Base-by-base conservation (phyloP, 2,329 filamentous ascomycete species). In the Alternaria gaisen region DNA sequence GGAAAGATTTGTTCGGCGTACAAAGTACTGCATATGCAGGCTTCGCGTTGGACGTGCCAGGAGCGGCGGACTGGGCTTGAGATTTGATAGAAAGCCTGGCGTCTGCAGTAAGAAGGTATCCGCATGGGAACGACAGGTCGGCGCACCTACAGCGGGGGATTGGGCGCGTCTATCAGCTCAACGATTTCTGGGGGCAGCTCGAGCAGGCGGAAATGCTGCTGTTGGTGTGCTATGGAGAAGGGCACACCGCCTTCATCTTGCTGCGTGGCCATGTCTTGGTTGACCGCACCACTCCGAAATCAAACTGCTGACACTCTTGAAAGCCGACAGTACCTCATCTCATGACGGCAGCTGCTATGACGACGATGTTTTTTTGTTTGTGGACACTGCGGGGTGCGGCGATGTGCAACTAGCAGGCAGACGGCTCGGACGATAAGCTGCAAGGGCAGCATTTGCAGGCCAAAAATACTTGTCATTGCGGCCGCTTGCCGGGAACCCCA, bases 131-230 rank as follows among this genome's bases (percentile, higher is more conserved):
- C 56, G 61, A 65, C 61, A 59, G 53, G 60, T 54, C 48, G 55
- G 58, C 55, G 54, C 43, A 80, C 79, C 58, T 77, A 83, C 81
- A 62, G 71, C 38, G 78, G 77, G 40, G 79, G 74, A 59, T 82
- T 77, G n/a, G 82, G 79, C 9, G 82, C 81, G 20, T 83, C 80
- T 34, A 90, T 72, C 43, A 87, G 73, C 36, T 84, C 81, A 12
- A 87, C 81, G 36, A 90, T 70, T 34, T 87, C 85, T 3, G 85
- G 77, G 12, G 88, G 84, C 18, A 90, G 81, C 76, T 90, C 88
- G 20, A 90, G 80, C 32, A 90, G 79, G 40, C 85, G 83, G 72
- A 88, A 85, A 22, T 81, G 81, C 67, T 87, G 82, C 65, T 87
- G 82, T 12, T 79, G 66, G 48, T 80, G 75, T 51, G 79, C 72